Conservation (phyloP, 2,329 filamentous ascomycete genomes). For the Cladosporium sp. region DNA sequence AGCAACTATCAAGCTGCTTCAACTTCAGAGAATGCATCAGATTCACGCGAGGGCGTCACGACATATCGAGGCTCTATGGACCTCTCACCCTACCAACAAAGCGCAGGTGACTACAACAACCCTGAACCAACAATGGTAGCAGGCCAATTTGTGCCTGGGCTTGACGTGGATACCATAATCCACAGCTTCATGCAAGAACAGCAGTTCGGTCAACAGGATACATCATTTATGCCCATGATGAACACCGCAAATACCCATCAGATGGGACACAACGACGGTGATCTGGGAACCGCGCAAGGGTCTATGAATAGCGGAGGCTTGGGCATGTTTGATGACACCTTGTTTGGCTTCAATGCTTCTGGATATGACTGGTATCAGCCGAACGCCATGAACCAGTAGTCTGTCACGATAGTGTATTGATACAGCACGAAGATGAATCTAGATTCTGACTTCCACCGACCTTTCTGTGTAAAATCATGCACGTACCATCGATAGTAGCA, state of each 20-base stretch:
- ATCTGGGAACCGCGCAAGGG: slow-evolving; percentile 4
- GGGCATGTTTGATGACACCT: slow-evolving; percentile 34
- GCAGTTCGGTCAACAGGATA: neutral
- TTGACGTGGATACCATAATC: slow-evolving; percentile 49
- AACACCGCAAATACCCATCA: neutral
- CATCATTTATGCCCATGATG: slow-evolving; percentile 10
- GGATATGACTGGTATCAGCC: slow-evolving; percentile 25
- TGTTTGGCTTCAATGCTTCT: slow-evolving; percentile 41
- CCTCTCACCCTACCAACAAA: neutral
- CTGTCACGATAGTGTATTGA: neutral
- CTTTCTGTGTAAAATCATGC: too few relatives aligned
- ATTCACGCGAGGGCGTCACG: neutral
- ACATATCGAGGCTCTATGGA: neutral
- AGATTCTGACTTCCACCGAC: too few relatives aligned
- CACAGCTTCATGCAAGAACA: slow-evolving; percentile 45
- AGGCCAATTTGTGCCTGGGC: slow-evolving; percentile 35
- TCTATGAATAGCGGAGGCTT: slow-evolving; percentile 18
- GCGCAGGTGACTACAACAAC: neutral
- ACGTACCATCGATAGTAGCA: too few relatives aligned
- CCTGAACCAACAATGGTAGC: slow-evolving; percentile 26
- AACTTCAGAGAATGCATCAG: neutral
- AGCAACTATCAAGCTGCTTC: neutral
- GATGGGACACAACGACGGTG: neutral
- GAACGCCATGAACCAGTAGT: neutral
- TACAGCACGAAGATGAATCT: too few relatives aligned